A percentile compares a stretch with the other conserved stretches of the same genome.
phyloP scores from a whole-genome alignment of 352 stramenopile genomes.

The Pythium utonaiense region DNA sequence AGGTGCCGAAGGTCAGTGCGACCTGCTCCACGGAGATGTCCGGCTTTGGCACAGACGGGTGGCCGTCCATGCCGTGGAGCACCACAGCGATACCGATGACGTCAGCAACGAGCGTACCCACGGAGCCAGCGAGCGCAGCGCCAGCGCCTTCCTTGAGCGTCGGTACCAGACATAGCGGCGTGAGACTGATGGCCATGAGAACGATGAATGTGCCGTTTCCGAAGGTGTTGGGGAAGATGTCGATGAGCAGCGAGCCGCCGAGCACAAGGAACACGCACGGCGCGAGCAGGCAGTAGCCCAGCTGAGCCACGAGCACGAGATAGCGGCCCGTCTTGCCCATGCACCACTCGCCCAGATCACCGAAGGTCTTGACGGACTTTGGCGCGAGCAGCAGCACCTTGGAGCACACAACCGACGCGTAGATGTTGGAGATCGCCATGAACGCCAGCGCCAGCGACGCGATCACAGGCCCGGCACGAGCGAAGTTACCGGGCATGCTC shows the following conservation, averaged over 20 bases:
- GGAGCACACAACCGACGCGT: constrained; percentile 26
- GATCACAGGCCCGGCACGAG: constrained; percentile 37
- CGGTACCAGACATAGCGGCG: constrained; percentile 24
- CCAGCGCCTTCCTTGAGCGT: constrained; percentile 28
- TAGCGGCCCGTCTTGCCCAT: constrained; percentile 24
- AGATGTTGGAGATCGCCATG: constrained; percentile 25
- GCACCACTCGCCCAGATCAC: constrained; percentile 29
- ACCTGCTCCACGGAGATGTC: constrained; percentile 23
- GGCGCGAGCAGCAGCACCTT: constrained; percentile 30
- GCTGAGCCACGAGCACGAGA: constrained; percentile 17
- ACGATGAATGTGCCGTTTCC: constrained; percentile 23
- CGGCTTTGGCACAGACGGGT: constrained; percentile 14
- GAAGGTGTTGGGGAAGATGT: constrained; percentile 25
- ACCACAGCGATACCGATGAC: constrained; percentile 22
- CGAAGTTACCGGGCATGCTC: constrained; percentile 67
- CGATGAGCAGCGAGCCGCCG: constrained; percentile 16
- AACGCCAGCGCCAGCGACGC: constrained; percentile 20
- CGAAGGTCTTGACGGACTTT: constrained; percentile 21
- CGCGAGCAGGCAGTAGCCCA: constrained; percentile 15
- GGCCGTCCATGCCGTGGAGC: constrained; percentile 26
- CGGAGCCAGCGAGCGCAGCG: constrained; percentile 22
- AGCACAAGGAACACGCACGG: constrained; percentile 27
- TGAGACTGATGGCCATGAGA: constrained; percentile 20
- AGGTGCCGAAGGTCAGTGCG: constrained; percentile 26
- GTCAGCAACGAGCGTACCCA: constrained; percentile 30